A percentile compares a stretch with the other conserved stretches of the same genome.
These are phyloP conservation scores for Polysphondylium violaceum DNA, from an alignment of 78 protist species.

Conservation along the genomic window DNA sequence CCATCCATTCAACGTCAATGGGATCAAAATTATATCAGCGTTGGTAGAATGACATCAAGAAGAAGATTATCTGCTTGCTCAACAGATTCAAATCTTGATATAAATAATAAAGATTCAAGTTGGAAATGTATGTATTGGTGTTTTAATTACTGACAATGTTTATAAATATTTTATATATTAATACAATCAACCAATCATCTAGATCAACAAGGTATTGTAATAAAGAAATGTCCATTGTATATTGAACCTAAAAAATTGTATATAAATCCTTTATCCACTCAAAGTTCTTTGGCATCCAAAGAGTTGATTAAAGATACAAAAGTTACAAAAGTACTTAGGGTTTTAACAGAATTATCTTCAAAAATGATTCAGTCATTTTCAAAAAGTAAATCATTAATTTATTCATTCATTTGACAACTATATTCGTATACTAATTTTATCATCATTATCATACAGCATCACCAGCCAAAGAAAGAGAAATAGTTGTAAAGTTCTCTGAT, in stretches of 20 bases:
- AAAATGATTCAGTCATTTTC: slow-evolving; percentile 73
- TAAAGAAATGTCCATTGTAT: slow-evolving; percentile 58
- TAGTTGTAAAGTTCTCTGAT: slow-evolving; percentile 77
- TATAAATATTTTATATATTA: not conserved
- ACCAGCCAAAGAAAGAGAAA: slow-evolving; percentile 65
- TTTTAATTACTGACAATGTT: not conserved
- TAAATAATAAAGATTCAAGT: not conserved
- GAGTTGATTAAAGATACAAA: slow-evolving; percentile 59
- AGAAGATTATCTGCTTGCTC: slow-evolving; percentile 59
- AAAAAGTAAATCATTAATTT: slow-evolving; percentile 4
- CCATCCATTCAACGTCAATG: slow-evolving; percentile 63
- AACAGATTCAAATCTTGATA: not conserved
- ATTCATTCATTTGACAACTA: not conserved
- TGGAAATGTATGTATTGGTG: not conserved
- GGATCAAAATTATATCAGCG: slow-evolving; percentile 44
- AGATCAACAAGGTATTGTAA: slow-evolving; percentile 11
- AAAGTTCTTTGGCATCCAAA: not conserved
- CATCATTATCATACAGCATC: not conserved
- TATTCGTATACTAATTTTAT: not conserved
- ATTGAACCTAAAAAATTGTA: slow-evolving; percentile 31
- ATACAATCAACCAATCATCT: not conserved
- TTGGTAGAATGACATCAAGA: slow-evolving; percentile 31
- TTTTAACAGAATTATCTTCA: slow-evolving; percentile 50
- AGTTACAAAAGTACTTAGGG: slow-evolving; percentile 67
- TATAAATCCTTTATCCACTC: slow-evolving; percentile 16